Evolutionary conservation across 1,284 basidiomycete species (phyloP).

Genomic region (Violaceomyces palustris): DNA sequence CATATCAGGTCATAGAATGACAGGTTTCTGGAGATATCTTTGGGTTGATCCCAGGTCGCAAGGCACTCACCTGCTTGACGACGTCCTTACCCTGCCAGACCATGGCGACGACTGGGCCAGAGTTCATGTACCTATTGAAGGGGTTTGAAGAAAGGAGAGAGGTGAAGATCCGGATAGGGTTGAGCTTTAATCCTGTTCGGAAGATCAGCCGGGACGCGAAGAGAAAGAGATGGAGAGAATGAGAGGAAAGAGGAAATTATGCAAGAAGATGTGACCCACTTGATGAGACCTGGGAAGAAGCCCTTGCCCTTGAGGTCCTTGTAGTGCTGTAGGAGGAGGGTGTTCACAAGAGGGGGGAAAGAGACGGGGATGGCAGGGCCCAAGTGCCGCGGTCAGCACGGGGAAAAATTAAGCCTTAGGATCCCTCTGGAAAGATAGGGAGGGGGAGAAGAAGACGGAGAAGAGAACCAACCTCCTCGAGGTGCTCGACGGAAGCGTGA

Average conservation of each 20-base stretch:
- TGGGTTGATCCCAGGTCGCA: neutral
- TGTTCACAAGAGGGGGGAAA: neutral
- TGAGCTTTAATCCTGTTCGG: neutral
- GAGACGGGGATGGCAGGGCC: neutral
- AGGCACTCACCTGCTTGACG: slow-evolving; percentile 31
- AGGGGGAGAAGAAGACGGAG: neutral
- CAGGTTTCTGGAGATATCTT: neutral
- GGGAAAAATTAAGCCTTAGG: too few relatives aligned
- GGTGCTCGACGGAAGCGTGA: slow-evolving; percentile 48
- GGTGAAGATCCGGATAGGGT: too few relatives aligned
- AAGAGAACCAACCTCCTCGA: slow-evolving; percentile 24
- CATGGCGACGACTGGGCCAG: slow-evolving; percentile 93
- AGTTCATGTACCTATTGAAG: slow-evolving; percentile 66
- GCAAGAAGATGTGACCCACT: too few relatives aligned
- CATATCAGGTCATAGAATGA: neutral
- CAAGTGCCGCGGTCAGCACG: too few relatives aligned
- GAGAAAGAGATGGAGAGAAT: neutral
- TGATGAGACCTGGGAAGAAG: slow-evolving; percentile 52
- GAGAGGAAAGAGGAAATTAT: neutral
- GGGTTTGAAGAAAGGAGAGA: too few relatives aligned
- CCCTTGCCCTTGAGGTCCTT: slow-evolving; percentile 52
- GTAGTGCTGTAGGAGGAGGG: slow-evolving; percentile 51
- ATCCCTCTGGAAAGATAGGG: too few relatives aligned
- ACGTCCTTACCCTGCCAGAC: slow-evolving; percentile 85
- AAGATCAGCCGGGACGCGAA: neutral